phyloP scores from a whole-genome alignment of 805 yeast genomes.

The Teunomyces tritomae region DNA sequence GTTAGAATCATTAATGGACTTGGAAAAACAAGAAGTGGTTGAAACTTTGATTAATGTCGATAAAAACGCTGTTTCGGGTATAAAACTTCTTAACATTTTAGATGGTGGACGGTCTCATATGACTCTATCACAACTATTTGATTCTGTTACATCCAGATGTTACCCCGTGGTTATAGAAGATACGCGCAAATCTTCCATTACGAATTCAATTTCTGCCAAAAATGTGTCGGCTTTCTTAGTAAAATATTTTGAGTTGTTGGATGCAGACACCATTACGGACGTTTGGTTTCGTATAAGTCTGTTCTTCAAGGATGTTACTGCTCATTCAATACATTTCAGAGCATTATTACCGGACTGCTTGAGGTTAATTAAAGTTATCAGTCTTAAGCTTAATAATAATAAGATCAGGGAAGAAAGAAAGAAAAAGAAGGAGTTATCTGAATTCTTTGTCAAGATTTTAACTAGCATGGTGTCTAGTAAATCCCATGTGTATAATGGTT shows the following conservation, averaged over 20 bases:
- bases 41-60: conserved; percentile 57
- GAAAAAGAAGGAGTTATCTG: conserved; percentile 54
- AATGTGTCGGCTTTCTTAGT: conserved; percentile 53
- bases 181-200: conserved; percentile 44
- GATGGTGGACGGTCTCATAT: conserved; percentile 81
- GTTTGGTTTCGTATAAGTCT: conserved; percentile 58
- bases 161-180: conserved; percentile 30
- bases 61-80: conserved; percentile 16
- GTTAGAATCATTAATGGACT: conserved; percentile 57
- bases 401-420: conserved; percentile 63
- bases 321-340: conserved; percentile 47
- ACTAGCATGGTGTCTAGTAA: conserved; percentile 11
- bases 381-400: conserved; percentile 54
- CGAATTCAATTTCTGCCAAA: conserved; percentile 43
- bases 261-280: conserved; percentile 76
- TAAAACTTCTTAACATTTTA: conserved; percentile 68
- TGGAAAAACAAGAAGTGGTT: conserved; percentile 72
- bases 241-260: conserved; percentile 62
- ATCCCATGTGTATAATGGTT: conserved; percentile 10
- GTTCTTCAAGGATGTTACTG: conserved; percentile 59
- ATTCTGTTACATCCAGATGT: conserved; percentile 50
- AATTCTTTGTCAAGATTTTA: conserved; percentile 32
- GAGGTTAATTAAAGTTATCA: conserved; percentile 49
- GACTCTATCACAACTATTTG: conserved; percentile 67
- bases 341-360: conserved; percentile 52